A percentile compares a stretch with the other conserved stretches of the same genome.
These are phyloP conservation scores for Cucumis hystrix DNA, from an alignment of 306 rosid genomes.

Conservation along the genomic window DNA sequence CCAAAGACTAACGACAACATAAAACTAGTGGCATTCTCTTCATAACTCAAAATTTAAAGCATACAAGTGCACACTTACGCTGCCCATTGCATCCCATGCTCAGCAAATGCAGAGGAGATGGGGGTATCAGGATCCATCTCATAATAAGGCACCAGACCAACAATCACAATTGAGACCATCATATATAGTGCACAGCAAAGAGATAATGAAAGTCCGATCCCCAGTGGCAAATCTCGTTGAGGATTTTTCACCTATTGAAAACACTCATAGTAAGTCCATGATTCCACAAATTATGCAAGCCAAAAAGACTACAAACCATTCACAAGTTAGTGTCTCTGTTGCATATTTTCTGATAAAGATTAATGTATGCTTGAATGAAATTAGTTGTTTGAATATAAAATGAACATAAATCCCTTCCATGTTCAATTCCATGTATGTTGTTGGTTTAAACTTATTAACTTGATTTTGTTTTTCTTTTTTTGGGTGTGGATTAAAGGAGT, in stretches of 20 bases:
- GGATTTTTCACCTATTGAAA: slow-evolving; percentile 77
- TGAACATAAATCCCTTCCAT: not conserved
- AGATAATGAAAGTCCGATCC: slow-evolving; percentile 60
- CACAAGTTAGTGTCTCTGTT: not conserved
- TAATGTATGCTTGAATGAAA: not conserved
- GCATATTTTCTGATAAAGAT: not conserved
- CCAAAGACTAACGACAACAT: not conserved
- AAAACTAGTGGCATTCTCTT: not conserved
- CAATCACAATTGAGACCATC: slow-evolving; percentile 72
- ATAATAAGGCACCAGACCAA: slow-evolving; percentile 86
- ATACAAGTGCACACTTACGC: slow-evolving; percentile 43
- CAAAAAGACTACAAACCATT: not conserved
- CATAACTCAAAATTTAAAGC: slow-evolving; percentile 2
- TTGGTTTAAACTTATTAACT: not conserved
- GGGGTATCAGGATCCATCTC: slow-evolving; percentile 91
- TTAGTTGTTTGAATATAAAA: not conserved
- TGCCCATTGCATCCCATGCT: slow-evolving; percentile 82
- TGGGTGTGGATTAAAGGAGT: not conserved
- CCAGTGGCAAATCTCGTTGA: slow-evolving; percentile 80
- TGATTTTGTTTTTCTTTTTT: not conserved
- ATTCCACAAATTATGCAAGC: not conserved
- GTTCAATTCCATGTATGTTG: not conserved
- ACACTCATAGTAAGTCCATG: not conserved
- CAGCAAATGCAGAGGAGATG: slow-evolving; percentile 72
- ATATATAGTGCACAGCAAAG: slow-evolving; percentile 77